Base-by-base conservation (phyloP, 768 basidiomycete species). In the Glaciozyma antarctica region DNA sequence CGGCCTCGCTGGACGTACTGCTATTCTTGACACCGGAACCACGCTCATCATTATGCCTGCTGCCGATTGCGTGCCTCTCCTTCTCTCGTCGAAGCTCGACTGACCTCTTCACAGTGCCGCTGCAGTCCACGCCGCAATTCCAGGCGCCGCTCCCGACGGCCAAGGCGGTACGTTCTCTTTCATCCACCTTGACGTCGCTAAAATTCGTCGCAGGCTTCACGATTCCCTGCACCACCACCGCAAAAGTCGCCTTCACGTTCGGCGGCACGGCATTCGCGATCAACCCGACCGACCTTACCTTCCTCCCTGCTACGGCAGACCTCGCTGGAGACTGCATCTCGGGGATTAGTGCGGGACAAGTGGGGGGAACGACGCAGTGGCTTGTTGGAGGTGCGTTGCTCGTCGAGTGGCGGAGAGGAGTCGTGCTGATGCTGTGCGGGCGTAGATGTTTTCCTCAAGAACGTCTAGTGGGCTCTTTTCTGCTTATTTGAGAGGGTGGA, bases 301-400 rank as follows among this genome's bases (percentile, higher is more conserved):
- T 87, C 75, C 74, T 80, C 38, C 81, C 86, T 54, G 64, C 83
- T 28, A 75, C 79, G 71, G 83, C 82, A 51, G 75, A 81, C 47
- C 80, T 81, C 41, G 74, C 77, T 5, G 87, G 87, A 38, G 80
- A 81, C 68, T 92, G 90, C 75, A 71, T 82, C 16, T 86, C 86
- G 60, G 86, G 87, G 21, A 86, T 92, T 73, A 79, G 82, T 16
- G 77, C 84, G 15, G 85, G 86, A 6, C 75, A 81, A 52, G 77
- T 88, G 48, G 85, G 82, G 51, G 82, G 81, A 63, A 77, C 79
- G 16, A 81, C 77, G 5, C 81, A 85, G 70, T 88, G 86, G 87
- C 81, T 90, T 65, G 85, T 86, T 65, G 78, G 85, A 34, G 88
- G 86, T 69, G 84, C 84, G 30, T 88, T 87, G 79, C 77, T 87